These are phyloP conservation scores for Thielaviopsis euricoi DNA, from an alignment of 2,329 filamentous ascomycete species.

Conservation along the genomic window DNA sequence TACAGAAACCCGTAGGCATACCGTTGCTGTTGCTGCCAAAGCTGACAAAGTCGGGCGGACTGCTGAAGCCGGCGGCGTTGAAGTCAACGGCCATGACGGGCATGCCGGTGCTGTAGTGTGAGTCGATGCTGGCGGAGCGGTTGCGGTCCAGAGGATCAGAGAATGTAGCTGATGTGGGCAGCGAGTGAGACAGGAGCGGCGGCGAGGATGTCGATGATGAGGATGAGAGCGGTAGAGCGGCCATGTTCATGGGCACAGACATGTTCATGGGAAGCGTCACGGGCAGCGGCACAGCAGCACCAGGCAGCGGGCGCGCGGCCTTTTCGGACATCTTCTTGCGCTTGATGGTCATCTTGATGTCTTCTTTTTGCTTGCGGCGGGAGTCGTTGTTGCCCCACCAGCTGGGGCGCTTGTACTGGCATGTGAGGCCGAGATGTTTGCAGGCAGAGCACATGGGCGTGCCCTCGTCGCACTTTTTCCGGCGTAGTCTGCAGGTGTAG, in stretches of 20 bases:
- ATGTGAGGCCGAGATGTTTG: conserved; percentile 63
- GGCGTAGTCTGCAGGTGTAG: conserved; percentile 50
- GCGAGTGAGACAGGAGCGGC: conserved; percentile 63
- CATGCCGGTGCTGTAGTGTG: conserved; percentile 44
- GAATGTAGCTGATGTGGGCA: conserved; percentile 65
- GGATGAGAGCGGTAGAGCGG: neutral
- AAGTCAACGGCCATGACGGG: conserved; percentile 24
- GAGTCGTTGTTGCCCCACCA: conserved; percentile 96
- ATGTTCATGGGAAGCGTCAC: neutral
- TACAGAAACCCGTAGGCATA: conserved; percentile 24
- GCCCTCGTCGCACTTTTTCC: conserved; percentile 55
- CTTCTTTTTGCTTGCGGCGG: conserved; percentile 73
- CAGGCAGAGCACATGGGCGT: conserved; percentile 46
- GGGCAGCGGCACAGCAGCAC: conserved; percentile 19
- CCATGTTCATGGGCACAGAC: neutral
- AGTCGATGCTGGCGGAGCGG: conserved; percentile 64
- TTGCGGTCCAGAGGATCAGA: conserved; percentile 58
- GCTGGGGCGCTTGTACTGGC: conserved; percentile 90
- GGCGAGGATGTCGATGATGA: conserved; percentile 38
- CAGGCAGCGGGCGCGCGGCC: conserved; percentile 40
- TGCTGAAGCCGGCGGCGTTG: conserved; percentile 42
- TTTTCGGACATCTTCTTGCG: conserved; percentile 89
- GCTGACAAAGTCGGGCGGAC: conserved; percentile 33
- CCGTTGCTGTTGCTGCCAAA: too few species aligned
- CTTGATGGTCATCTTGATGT: conserved; percentile 96